Conservation (phyloP, 495 filamentous ascomycete genomes). For the Hypoxylon lienhwacheense region DNA sequence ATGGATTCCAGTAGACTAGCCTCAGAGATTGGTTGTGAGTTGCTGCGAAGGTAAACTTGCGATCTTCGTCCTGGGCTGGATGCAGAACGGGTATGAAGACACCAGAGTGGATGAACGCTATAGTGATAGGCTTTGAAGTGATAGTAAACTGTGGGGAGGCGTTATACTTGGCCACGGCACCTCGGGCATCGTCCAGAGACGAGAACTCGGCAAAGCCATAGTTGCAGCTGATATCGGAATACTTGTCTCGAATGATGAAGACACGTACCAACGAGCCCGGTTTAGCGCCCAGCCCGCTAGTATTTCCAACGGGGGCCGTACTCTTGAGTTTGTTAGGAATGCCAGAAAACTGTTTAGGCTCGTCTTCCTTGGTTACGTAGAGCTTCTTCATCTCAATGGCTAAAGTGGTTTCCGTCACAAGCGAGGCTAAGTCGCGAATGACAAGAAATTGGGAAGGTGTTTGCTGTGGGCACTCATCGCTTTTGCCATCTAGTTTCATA, state of each 20-base stretch:
- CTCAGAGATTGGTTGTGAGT: slow-evolving; percentile 68
- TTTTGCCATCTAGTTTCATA: slow-evolving; percentile 66
- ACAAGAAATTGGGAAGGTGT: slow-evolving; percentile 81
- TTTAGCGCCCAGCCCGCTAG: slow-evolving; percentile 69
- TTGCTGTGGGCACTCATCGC: slow-evolving; percentile 74
- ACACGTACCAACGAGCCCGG: slow-evolving; percentile 77
- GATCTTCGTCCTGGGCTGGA: slow-evolving; percentile 50
- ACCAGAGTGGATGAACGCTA: slow-evolving; percentile 82
- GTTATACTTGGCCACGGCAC: slow-evolving; percentile 71
- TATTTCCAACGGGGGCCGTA: slow-evolving; percentile 71
- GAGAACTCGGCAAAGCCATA: slow-evolving; percentile 91
- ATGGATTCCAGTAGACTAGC: slow-evolving; percentile 84
- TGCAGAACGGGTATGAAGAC: slow-evolving; percentile 81
- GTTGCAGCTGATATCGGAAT: slow-evolving; percentile 75
- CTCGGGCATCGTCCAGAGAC: slow-evolving; percentile 73
- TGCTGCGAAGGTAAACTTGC: slow-evolving; percentile 70
- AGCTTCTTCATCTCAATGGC: slow-evolving; percentile 80
- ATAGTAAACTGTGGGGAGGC: slow-evolving; percentile 84
- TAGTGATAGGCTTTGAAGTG: slow-evolving; percentile 70
- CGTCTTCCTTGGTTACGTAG: slow-evolving; percentile 58
- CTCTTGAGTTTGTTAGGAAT: slow-evolving; percentile 63
- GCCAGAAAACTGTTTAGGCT: slow-evolving; percentile 44
- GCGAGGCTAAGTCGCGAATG: slow-evolving; percentile 71
- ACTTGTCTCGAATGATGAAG: slow-evolving; percentile 74
- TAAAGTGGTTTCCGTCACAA: slow-evolving; percentile 75